Base-by-base conservation (phyloP, 176 grass and related monocot species). In the Oryza meyeriana region DNA sequence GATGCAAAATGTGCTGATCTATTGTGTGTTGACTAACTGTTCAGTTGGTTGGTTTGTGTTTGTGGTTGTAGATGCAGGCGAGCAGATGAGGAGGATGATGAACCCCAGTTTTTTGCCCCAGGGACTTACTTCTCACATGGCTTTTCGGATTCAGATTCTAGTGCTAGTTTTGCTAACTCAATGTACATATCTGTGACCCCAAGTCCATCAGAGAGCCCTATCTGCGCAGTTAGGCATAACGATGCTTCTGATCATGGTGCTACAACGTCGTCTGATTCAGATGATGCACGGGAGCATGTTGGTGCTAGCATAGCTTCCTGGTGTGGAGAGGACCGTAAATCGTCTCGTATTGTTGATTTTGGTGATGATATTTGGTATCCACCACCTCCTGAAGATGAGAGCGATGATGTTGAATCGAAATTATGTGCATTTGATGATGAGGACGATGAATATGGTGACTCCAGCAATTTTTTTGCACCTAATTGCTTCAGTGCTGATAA, bases 101-200 rank as follows among this genome's bases (percentile, higher is more conserved):
- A 89, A 64, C 50, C 86, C 25, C 90, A 87, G 59, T 88, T 91
- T 84, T 88, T 93, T 63, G 82, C 75, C 32, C 79, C 78, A 8
- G 59, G 77, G 75, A 83, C 84, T 59, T 87, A 66, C 69, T 83
- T 91, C 76, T 86, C 82, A 81, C 88, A 79, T 30, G 90, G 93
- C 81, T 84, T 71, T 84, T 98, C 84, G 74, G 95, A 98, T 92
- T 86, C 90, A 61, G 95, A 98, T 78, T 92, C 88, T 75, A 94
- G 86, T 83, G 75, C 82, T 74, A 68, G 84, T 87, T 17, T 87
- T 82, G 85, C 79, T 34, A 87, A 81, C 48, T 85, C 87, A 29
- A 75, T 86, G 34, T 84, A 77, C 86, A 86, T 75, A 75, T 94
- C 85, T 12, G 55, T 82, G 66, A 90, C 83, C 38, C 81, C 92